Percentiles rank a stretch among this genome's conserved stretches.
Evolutionary conservation across 331 rosid species (phyloP).

Genomic region (Acacia concinna): DNA sequence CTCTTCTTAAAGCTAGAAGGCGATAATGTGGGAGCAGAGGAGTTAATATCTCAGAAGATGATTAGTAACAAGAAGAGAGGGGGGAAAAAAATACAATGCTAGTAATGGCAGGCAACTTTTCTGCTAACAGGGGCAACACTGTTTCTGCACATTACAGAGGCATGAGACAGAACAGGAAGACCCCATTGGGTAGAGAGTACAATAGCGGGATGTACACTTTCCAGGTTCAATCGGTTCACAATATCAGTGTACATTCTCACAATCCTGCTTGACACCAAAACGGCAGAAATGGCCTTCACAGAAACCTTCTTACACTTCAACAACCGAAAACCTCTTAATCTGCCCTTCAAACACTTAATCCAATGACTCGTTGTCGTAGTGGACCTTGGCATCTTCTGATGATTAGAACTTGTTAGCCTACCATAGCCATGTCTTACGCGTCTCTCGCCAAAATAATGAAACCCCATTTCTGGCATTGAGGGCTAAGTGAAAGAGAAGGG

Average conservation of each 20-base stretch:
- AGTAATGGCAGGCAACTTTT: conserved; percentile 34
- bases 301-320: conserved; percentile 46
- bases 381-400: conserved; percentile 40
- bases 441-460: conserved; percentile 36
- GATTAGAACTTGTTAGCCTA: conserved; percentile 38
- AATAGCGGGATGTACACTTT: conserved; percentile 41
- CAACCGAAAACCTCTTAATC: conserved; percentile 45
- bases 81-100: background rate
- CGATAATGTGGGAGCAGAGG: background rate
- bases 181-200: conserved; percentile 57
- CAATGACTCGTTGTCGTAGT: conserved; percentile 30
- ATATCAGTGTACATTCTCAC: conserved; percentile 41
- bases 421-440: conserved; percentile 37
- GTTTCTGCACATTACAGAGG: conserved; percentile 33
- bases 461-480: conserved; percentile 39
- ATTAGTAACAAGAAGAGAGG: background rate
- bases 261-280: conserved; percentile 43
- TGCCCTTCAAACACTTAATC: conserved; percentile 48
- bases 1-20: background rate
- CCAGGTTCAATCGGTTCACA: conserved; percentile 43
- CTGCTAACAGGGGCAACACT: conserved; percentile 27
- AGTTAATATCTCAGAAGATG: background rate
- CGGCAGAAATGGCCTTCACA: conserved; percentile 45
- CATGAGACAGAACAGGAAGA: conserved; percentile 56
- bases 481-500: background rate